These are phyloP conservation scores for Colletotrichum orchidophilum DNA, from an alignment of 2,329 filamentous ascomycete genomes.

Conservation along the genomic window DNA sequence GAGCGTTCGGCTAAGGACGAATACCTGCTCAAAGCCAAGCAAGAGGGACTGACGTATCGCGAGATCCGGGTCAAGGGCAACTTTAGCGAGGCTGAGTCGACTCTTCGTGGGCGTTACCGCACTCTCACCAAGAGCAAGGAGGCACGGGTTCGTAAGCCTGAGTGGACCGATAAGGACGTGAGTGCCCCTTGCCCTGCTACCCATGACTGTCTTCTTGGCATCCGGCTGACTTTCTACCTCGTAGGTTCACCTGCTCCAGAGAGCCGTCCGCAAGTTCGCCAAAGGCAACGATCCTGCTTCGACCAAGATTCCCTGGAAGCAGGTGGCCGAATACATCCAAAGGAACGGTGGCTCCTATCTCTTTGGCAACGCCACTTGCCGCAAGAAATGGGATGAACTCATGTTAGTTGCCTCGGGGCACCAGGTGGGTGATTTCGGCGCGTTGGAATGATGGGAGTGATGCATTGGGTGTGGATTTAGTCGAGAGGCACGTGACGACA, in stretches of 20 bases:
- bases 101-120: slow-evolving; percentile 74
- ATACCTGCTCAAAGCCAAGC: slow-evolving; percentile 63
- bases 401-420: slow-evolving; percentile 1
- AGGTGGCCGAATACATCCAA: slow-evolving; percentile 63
- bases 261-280: slow-evolving; percentile 52
- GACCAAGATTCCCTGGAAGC: slow-evolving; percentile 64
- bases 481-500: background rate
- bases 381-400: slow-evolving; percentile 65
- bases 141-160: slow-evolving; percentile 71
- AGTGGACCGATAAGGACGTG: slow-evolving; percentile 72
- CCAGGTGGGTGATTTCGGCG: background rate
- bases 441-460: background rate
- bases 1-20: slow-evolving; percentile 48
- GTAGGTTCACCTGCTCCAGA: slow-evolving; percentile 56
- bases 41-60: slow-evolving; percentile 69
- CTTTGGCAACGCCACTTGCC: slow-evolving; percentile 68
- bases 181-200: slow-evolving; percentile 45
- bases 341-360: slow-evolving; percentile 63
- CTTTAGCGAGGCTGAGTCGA: slow-evolving; percentile 75
- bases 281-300: slow-evolving; percentile 41
- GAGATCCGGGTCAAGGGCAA: slow-evolving; percentile 66
- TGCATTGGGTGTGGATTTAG: background rate
- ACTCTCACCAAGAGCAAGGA: slow-evolving; percentile 71
- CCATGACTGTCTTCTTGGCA: background rate
- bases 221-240: background rate